Evolutionary conservation across 2,329 filamentous ascomycete species (phyloP).

Genomic region (Lachnellula hyalina): DNA sequence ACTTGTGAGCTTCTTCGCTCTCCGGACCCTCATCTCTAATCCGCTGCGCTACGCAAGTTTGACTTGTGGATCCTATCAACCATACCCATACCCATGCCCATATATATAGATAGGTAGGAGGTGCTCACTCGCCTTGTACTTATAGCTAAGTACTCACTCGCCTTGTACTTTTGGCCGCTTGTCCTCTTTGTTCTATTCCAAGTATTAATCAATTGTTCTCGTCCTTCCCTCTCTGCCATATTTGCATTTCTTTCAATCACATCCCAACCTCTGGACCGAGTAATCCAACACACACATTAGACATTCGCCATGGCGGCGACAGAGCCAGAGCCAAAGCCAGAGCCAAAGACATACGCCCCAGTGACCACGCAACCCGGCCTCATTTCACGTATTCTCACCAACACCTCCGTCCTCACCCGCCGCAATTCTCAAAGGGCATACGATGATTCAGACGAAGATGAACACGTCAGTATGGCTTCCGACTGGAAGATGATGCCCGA

Average conservation of each 20-base stretch:
- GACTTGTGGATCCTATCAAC: no score
- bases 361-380: background rate
- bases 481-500: slow-evolving; percentile 30
- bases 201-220: no score
- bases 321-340: background rate
- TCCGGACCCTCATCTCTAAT: no score
- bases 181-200: no score
- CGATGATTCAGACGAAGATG: slow-evolving; percentile 18
- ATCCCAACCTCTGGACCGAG: background rate
- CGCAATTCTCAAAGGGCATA: slow-evolving; percentile 12
- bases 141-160: no score
- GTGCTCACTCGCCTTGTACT: no score
- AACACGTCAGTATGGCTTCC: slow-evolving; percentile 15
- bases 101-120: no score
- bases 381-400: slow-evolving; percentile 10
- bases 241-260: background rate
- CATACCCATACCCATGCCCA: no score
- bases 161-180: no score
- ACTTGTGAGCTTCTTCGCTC: no score
- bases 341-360: background rate
- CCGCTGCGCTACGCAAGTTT: no score
- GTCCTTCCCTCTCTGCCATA: no score
- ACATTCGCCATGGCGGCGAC: background rate
- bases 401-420: slow-evolving; percentile 14
- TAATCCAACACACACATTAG: background rate